These are phyloP conservation scores for Chalciporus sphaerocephalus DNA, from an alignment of 768 basidiomycete species.

Conservation along the genomic window DNA sequence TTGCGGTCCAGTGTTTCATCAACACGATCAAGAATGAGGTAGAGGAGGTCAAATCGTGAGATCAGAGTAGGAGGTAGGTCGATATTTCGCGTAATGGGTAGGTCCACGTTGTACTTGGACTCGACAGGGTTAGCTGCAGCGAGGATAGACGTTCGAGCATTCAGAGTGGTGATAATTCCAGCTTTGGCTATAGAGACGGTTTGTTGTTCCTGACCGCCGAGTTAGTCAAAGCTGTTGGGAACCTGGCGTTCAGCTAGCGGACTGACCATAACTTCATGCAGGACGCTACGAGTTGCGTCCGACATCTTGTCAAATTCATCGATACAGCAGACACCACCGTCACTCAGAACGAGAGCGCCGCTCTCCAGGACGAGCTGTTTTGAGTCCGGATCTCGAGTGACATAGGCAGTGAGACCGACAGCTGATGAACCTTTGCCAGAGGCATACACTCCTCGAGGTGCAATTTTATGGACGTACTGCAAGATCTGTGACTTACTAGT, in stretches of 20 bases:
- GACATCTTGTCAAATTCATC: conserved; percentile 99
- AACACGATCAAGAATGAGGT: conserved; percentile 91
- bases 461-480: conserved; percentile 98
- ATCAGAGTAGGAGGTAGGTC: conserved; percentile 97
- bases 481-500: conserved; percentile 95
- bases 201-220: conserved; percentile 84
- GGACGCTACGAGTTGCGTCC: conserved; percentile 90
- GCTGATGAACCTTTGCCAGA: conserved; percentile 98
- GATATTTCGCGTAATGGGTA: conserved; percentile 93
- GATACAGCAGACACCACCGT: conserved; percentile 97
- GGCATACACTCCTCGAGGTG: conserved; percentile 94
- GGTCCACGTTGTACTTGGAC: conserved; percentile 87
- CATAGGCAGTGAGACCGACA: conserved; percentile 97
- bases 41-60: conserved; percentile 94
- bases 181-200: conserved; percentile 99
- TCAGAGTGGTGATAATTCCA: conserved; percentile 96
- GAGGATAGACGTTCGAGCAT: conserved; percentile 95
- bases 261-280: conserved; percentile 96
- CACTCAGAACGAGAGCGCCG: conserved; percentile 90
- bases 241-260: background rate
- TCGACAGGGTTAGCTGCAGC: conserved; percentile 98
- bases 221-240: background rate
- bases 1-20: conserved; percentile 84
- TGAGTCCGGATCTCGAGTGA: conserved; percentile 96
- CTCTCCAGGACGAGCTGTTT: conserved; percentile 98